Base-by-base conservation (phyloP, 306 rosid genomes). In the Medicago lupulina region DNA sequence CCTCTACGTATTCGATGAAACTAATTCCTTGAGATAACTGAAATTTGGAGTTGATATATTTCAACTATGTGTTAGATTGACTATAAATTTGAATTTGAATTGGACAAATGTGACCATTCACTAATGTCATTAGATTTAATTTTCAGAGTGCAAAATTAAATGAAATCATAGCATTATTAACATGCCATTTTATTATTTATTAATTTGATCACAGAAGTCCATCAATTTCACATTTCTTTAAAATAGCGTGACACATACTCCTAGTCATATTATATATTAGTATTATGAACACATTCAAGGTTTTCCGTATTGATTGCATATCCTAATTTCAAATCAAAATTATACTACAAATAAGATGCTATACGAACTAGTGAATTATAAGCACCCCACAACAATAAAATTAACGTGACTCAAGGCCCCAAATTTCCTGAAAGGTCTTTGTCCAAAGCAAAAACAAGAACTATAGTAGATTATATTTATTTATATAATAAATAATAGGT, bases 181-280 rank as follows among this genome's bases (percentile, higher is more conserved):
- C 1, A 1, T 2, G 13, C 12, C 58, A 6, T 16, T 21, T 2
- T 51, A 7, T 51, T 51, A 51, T 51, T 7, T 9, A 54, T 54
- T 34, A 62, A 49, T 18, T 31, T 16, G 77, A 63, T 46, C 59
- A 40, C 67, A 79, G 13, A 70, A 70, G 41, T 62, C 66, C 31
- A 61, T 57, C 34, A 36, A 71, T 23, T 70, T 71, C 19, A 39
- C 49, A 71, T 61, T 60, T 70, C 71, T 60, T 21, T 39, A n/a
- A 18, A 36, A 17, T 71, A 71, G 36, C 73, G 67, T 71, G 16
- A 51, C 72, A 49, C 77, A 49, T 50, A 21, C 77, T 70, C 77
- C 82, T 21, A 78, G 65, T 73, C 17, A 15, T 49, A 19, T 28
- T 28, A 28, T 34, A 34, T 34, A 34, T 1, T 31, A 43, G 28